These are phyloP conservation scores for Gryganskiella cystojenkinii DNA, from an alignment of 192 early-diverging fungal species.

Conservation along the genomic window DNA sequence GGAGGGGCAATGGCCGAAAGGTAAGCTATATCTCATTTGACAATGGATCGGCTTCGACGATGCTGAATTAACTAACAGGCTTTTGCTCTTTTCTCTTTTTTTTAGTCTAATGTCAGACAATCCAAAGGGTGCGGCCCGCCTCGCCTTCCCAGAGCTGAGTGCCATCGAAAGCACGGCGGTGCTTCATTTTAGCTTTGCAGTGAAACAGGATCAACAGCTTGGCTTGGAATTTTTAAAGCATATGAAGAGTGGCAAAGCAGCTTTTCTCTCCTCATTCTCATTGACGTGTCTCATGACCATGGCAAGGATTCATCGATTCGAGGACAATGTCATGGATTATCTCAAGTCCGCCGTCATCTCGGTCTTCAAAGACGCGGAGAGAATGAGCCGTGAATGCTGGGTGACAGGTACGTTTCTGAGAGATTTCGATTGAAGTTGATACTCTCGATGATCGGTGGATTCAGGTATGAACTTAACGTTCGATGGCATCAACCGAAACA, in stretches of 20 bases:
- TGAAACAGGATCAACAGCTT: slow-evolving; percentile 78
- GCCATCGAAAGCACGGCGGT: slow-evolving; percentile 76
- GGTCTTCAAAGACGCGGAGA: slow-evolving; percentile 61
- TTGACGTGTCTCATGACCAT: slow-evolving; percentile 74
- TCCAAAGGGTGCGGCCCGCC: slow-evolving; percentile 15
- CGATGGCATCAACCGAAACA: too few species aligned
- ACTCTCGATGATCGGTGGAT: too few species aligned
- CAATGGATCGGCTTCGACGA: too few species aligned
- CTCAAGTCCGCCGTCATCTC: slow-evolving; percentile 57
- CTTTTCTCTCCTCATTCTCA: slow-evolving; percentile 67
- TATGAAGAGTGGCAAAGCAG: slow-evolving; percentile 55
- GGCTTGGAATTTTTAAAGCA: slow-evolving; percentile 65
- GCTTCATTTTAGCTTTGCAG: slow-evolving; percentile 76
- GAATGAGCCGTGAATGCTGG: slow-evolving; percentile 55
- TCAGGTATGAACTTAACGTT: too few species aligned
- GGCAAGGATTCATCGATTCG: slow-evolving; percentile 77
- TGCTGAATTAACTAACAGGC: too few species aligned
- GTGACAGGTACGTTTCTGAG: slow-evolving; percentile 30
- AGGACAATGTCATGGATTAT: slow-evolving; percentile 66
- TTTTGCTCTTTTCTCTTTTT: slow-evolving; percentile 17
- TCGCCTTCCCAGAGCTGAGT: slow-evolving; percentile 54
- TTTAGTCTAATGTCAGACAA: slow-evolving; percentile 40
- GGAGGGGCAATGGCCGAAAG: slow-evolving; percentile 23
- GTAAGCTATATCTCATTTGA: too few species aligned
- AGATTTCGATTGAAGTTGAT: not conserved